Conservation (phyloP, 495 filamentous ascomycete genomes). For the Daldinia loculata region DNA sequence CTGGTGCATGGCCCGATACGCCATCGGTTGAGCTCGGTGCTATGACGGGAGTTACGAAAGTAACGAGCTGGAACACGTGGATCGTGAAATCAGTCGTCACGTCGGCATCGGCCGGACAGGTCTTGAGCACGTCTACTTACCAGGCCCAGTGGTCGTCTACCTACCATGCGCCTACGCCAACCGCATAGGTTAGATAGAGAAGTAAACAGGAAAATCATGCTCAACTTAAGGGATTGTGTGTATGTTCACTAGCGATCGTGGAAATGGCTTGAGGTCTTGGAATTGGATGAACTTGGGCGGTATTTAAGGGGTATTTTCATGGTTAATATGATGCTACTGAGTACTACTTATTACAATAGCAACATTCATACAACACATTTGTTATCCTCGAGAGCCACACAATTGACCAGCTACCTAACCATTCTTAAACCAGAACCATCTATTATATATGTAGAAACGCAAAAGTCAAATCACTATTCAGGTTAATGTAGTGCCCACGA, state of each 20-base stretch:
- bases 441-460: background rate
- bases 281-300: too few relatives aligned
- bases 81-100: constrained; percentile 40
- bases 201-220: background rate
- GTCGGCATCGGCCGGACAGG: background rate
- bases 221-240: background rate
- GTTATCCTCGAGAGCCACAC: background rate
- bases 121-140: background rate
- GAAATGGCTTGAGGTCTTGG: too few relatives aligned
- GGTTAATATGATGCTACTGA: too few relatives aligned
- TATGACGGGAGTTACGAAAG: constrained; percentile 35
- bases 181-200: background rate
- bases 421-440: background rate
- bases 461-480: background rate
- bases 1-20: constrained; percentile 48
- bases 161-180: background rate
- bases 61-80: constrained; percentile 48
- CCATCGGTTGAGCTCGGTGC: constrained; percentile 41
- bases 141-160: background rate
- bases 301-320: too few relatives aligned
- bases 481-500: background rate
- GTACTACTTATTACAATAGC: too few relatives aligned
- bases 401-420: background rate
- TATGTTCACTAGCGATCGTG: too few relatives aligned
- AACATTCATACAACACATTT: background rate